Evolutionary conservation across 345 rosid genomes (phyloP).

Genomic region (Mangifera indica): DNA sequence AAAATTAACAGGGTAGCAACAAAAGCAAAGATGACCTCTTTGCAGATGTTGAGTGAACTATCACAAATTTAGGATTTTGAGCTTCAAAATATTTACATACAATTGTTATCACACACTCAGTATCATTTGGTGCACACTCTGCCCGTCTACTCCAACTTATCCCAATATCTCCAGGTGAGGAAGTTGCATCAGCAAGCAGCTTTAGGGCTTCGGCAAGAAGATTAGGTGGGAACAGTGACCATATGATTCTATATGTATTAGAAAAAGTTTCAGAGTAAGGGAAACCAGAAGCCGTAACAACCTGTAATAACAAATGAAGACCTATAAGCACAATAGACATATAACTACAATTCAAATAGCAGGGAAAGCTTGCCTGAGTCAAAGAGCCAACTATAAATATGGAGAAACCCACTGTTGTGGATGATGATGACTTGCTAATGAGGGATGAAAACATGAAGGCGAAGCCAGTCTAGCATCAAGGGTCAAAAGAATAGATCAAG

Average conservation of each 20-base stretch:
- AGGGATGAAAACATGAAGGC: slow-evolving; percentile 88
- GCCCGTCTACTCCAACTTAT: slow-evolving; percentile 75
- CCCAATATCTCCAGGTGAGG: slow-evolving; percentile 67
- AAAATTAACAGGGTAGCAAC: not conserved
- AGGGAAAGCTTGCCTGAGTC: slow-evolving; percentile 59
- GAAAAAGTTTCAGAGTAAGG: slow-evolving; percentile 44
- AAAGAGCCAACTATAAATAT: slow-evolving; percentile 71
- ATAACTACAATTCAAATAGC: slow-evolving; percentile 6
- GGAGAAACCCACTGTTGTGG: slow-evolving; percentile 76
- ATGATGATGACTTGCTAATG: slow-evolving; percentile 75
- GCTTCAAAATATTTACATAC: slow-evolving; percentile 40
- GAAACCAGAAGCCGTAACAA: slow-evolving; percentile 57
- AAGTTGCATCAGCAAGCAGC: slow-evolving; percentile 62
- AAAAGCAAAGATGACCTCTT: not conserved
- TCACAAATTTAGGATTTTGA: slow-evolving; percentile 13
- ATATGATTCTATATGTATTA: slow-evolving; percentile 37
- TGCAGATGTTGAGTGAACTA: not conserved
- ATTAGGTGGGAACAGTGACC: slow-evolving; percentile 94
- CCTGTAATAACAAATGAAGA: slow-evolving; percentile 39
- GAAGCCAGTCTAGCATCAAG: slow-evolving; percentile 59
- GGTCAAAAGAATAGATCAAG: slow-evolving; percentile 14
- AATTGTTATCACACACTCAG: slow-evolving; percentile 64
- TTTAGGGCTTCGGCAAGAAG: slow-evolving; percentile 62
- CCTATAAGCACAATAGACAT: slow-evolving; percentile 18
- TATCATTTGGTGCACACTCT: slow-evolving; percentile 52